Evolutionary conservation across 1,139 yeast species (phyloP).

Genomic region (Sugiyamaella sp.): DNA sequence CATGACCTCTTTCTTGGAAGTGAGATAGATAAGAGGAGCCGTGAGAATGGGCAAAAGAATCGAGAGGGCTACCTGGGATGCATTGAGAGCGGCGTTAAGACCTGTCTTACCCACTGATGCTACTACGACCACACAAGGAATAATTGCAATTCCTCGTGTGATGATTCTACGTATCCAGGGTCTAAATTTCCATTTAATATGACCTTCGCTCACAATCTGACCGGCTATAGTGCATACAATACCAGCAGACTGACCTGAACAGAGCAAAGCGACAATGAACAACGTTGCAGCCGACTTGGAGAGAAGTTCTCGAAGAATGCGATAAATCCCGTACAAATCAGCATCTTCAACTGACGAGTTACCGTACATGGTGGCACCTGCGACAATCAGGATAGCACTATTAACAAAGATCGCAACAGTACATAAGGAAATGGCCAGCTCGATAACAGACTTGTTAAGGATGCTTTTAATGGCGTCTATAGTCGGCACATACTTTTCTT

Average conservation of each 20-base stretch:
- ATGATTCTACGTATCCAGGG: constrained; percentile 79
- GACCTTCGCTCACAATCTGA: constrained; percentile 83
- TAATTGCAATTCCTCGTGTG: constrained; percentile 69
- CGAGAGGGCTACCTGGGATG: constrained; percentile 76
- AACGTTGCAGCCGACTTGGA: constrained; percentile 77
- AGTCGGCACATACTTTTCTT: constrained; percentile 62
- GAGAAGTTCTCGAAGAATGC: constrained; percentile 56
- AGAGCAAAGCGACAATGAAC: constrained; percentile 72
- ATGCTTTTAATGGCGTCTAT: constrained; percentile 65
- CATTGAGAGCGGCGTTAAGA: constrained; percentile 64
- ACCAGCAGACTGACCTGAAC: constrained; percentile 83
- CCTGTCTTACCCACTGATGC: constrained; percentile 67
- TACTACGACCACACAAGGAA: constrained; percentile 66
- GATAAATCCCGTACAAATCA: constrained; percentile 71
- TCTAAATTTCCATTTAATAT: constrained; percentile 68
- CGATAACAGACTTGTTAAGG: constrained; percentile 65
- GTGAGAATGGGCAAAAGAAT: constrained; percentile 72
- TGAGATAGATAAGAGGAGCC: constrained; percentile 77
- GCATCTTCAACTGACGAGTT: constrained; percentile 70
- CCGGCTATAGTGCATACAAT: constrained; percentile 88
- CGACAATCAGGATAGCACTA: constrained; percentile 71
- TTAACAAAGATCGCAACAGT: constrained; percentile 80
- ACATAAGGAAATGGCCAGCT: constrained; percentile 64
- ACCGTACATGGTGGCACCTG: constrained; percentile 68
- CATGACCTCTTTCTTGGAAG: constrained; percentile 67